Conservation (phyloP, 106 monocot genomes). For the Cymbidium sinense region DNA sequence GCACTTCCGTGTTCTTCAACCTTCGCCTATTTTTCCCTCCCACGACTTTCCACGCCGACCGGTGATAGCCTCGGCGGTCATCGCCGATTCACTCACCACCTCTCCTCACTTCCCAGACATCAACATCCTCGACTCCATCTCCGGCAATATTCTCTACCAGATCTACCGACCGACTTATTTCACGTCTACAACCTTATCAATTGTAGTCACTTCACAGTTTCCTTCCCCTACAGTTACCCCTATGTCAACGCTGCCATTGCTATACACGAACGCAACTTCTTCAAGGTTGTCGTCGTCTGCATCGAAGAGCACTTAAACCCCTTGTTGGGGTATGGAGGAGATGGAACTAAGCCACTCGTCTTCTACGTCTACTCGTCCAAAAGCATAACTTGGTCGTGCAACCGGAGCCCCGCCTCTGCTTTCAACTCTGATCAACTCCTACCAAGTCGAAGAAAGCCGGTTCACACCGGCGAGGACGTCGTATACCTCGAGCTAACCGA, state of each 20-base stretch:
- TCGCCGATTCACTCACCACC: not conserved
- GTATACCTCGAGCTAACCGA: not conserved
- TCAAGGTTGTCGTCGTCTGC: not conserved
- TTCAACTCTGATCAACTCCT: not conserved
- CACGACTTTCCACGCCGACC: too few species aligned
- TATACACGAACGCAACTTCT: not conserved
- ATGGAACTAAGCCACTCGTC: not conserved
- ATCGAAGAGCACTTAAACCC: not conserved
- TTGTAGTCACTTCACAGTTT: not conserved
- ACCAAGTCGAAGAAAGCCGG: not conserved
- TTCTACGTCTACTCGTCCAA: not conserved
- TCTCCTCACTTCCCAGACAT: not conserved
- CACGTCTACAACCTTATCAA: not conserved
- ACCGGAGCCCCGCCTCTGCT: not conserved
- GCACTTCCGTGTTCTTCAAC: too few species aligned
- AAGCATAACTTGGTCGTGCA: not conserved
- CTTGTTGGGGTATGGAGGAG: not conserved
- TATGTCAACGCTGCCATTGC: not conserved
- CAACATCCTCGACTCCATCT: not conserved
- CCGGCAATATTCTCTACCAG: not conserved
- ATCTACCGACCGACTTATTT: not conserved
- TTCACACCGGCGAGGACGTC: not conserved
- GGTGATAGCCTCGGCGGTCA: too few species aligned
- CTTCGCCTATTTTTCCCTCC: too few species aligned
- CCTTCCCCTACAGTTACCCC: not conserved